These are phyloP conservation scores for Epichloe uncinata DNA, from an alignment of 2,329 filamentous ascomycete genomes.

Conservation along the genomic window DNA sequence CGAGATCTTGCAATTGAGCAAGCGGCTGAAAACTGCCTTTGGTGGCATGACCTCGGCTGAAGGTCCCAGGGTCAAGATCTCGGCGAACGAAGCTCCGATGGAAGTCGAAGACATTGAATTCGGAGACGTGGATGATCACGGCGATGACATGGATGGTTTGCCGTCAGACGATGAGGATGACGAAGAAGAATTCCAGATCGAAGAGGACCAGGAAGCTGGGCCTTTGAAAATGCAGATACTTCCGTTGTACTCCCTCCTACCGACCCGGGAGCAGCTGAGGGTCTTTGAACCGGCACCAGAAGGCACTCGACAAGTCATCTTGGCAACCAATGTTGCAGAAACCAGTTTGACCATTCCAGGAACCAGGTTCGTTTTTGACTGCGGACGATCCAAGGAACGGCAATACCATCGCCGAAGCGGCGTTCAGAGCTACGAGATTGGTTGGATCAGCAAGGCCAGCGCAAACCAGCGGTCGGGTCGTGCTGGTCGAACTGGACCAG, in stretches of 20 bases:
- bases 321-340: constrained; percentile 94
- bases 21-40: constrained; percentile 58
- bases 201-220: constrained; percentile 44
- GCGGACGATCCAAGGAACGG: constrained; percentile 82
- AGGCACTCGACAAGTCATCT: constrained; percentile 69
- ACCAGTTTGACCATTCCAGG: constrained; percentile 95
- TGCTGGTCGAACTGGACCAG: constrained; percentile 87
- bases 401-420: constrained; percentile 78
- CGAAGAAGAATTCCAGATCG: constrained; percentile 53
- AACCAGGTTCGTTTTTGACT: constrained; percentile 91
- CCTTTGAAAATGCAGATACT: constrained; percentile 71
- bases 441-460: constrained; percentile 96
- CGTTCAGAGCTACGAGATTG: constrained; percentile 89
- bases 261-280: constrained; percentile 77
- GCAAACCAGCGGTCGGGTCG: constrained; percentile 84
- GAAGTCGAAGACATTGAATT: constrained; percentile 84
- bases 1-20: constrained; percentile 77
- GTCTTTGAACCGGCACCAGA: constrained; percentile 81
- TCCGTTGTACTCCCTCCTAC: constrained; percentile 86
- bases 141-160: constrained; percentile 45
- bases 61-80: constrained; percentile 58
- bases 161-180: constrained; percentile 42
- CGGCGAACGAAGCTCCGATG: constrained; percentile 62
- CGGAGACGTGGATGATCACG: constrained; percentile 52
- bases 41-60: constrained; percentile 41